Evolutionary conservation across 495 filamentous ascomycete genomes (phyloP).

Genomic region (Amorphotheca resinae): DNA sequence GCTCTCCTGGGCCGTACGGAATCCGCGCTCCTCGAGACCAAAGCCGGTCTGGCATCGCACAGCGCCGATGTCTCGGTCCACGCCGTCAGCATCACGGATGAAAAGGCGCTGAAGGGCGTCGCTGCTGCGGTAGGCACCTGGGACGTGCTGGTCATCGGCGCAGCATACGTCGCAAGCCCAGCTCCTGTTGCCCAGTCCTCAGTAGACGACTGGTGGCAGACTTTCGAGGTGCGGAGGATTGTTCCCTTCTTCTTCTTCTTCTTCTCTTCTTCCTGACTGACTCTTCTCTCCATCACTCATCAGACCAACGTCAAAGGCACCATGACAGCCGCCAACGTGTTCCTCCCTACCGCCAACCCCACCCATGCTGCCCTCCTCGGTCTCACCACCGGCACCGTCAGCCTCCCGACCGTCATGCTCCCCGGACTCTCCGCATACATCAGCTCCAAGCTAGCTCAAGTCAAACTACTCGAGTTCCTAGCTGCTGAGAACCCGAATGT

Average conservation of each 20-base stretch:
- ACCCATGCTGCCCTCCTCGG: constrained; percentile 25
- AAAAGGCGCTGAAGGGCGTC: neutral
- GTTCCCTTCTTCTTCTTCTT: too few species aligned
- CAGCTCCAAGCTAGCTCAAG: constrained; percentile 27
- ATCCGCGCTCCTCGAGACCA: constrained; percentile 20
- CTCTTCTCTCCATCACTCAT: too few species aligned
- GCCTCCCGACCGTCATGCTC: constrained; percentile 15
- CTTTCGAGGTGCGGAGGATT: neutral
- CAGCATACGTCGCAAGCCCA: neutral
- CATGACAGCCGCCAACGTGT: constrained; percentile 24
- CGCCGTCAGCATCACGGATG: too few species aligned
- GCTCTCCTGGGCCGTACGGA: constrained; percentile 19
- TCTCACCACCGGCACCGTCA: constrained; percentile 17
- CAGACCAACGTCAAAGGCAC: constrained; percentile 29
- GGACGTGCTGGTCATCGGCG: neutral
- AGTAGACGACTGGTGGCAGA: neutral
- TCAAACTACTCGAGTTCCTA: constrained; percentile 29
- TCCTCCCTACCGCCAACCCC: constrained; percentile 26
- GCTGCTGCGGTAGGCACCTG: neutral
- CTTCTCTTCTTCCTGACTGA: neutral
- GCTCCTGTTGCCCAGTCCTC: neutral
- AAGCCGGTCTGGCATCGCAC: constrained; percentile 15
- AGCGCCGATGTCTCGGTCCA: constrained; percentile 20
- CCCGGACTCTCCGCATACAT: constrained; percentile 26
- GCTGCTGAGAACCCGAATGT: constrained; percentile 29